Evolutionary conservation across 2,329 filamentous ascomycete genomes (phyloP).

Genomic region (Paraconiothyrium brasiliense): DNA sequence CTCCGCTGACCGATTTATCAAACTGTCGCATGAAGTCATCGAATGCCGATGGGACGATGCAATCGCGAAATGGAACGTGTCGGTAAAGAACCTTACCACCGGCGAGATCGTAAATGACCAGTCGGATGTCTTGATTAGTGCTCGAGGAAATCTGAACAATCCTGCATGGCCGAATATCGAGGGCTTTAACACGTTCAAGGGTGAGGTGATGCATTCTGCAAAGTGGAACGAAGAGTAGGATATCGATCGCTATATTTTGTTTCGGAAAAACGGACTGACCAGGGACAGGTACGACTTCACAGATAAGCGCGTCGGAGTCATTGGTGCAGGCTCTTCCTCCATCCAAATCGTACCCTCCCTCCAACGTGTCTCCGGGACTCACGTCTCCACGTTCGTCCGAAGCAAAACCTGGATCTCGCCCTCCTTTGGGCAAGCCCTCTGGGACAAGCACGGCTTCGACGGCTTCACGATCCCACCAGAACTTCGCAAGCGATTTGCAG

Average conservation of each 20-base stretch:
- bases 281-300: constrained; percentile 40
- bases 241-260: not conserved
- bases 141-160: constrained; percentile 44
- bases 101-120: constrained; percentile 37
- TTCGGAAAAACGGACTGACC: constrained; percentile 9
- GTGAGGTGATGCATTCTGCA: constrained; percentile 49
- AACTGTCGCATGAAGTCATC: constrained; percentile 47
- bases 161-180: constrained; percentile 47
- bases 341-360: constrained; percentile 55
- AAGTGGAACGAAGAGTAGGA: constrained; percentile 46
- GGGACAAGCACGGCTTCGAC: constrained; percentile 47
- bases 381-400: constrained; percentile 44
- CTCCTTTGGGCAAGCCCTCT: constrained; percentile 40
- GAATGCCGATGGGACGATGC: constrained; percentile 46
- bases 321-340: constrained; percentile 48
- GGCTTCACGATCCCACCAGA: constrained; percentile 38
- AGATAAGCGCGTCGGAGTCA: constrained; percentile 47
- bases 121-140: constrained; percentile 43
- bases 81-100: constrained; percentile 43
- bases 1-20: constrained; percentile 49
- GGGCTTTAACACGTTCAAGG: constrained; percentile 41
- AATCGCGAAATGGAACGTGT: constrained; percentile 49
- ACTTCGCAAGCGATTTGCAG: constrained; percentile 34
- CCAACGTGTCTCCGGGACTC: constrained; percentile 44
- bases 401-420: constrained; percentile 50